phyloP scores from a whole-genome alignment of 2,329 filamentous ascomycete species.

The Talaromyces piceae region DNA sequence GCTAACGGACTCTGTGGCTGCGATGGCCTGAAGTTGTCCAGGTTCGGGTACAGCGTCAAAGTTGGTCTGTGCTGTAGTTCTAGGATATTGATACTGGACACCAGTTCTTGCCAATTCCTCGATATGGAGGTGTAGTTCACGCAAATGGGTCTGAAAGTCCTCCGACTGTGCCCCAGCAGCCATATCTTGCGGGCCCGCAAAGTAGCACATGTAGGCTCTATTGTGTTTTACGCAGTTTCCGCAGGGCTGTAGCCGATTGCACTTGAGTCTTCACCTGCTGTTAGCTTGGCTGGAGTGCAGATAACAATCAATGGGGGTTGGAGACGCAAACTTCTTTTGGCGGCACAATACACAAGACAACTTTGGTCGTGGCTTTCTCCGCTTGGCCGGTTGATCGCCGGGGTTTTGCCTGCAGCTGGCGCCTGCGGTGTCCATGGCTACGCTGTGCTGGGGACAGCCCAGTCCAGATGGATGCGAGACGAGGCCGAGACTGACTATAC shows the following conservation, averaged over 20 bases:
- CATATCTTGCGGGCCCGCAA: slow-evolving; percentile 9
- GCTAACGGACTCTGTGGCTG: background rate
- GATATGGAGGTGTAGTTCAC: slow-evolving; percentile 11
- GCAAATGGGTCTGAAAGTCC: slow-evolving; percentile 14
- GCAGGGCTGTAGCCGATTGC: slow-evolving; percentile 1
- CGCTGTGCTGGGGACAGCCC: background rate
- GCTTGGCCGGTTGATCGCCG: background rate
- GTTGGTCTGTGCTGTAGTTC: background rate
- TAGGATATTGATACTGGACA: background rate
- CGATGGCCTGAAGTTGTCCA: background rate
- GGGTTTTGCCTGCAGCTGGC: background rate
- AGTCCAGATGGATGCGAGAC: too few relatives aligned
- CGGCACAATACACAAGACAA: slow-evolving; percentile 13
- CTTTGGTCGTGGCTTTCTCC: slow-evolving; percentile 11
- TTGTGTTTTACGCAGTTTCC: slow-evolving; percentile 3
- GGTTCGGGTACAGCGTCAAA: background rate
- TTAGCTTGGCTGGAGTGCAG: background rate
- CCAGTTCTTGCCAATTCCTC: background rate
- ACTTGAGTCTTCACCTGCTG: background rate
- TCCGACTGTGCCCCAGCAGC: slow-evolving; percentile 10
- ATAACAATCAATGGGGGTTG: background rate
- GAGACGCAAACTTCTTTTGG: slow-evolving; percentile 14
- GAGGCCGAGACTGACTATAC: too few relatives aligned
- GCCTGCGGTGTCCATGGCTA: background rate
- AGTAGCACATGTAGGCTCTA: slow-evolving; percentile 13